phyloP scores from a whole-genome alignment of 176 grass and related monocot species.

The Hordeum marinum region DNA sequence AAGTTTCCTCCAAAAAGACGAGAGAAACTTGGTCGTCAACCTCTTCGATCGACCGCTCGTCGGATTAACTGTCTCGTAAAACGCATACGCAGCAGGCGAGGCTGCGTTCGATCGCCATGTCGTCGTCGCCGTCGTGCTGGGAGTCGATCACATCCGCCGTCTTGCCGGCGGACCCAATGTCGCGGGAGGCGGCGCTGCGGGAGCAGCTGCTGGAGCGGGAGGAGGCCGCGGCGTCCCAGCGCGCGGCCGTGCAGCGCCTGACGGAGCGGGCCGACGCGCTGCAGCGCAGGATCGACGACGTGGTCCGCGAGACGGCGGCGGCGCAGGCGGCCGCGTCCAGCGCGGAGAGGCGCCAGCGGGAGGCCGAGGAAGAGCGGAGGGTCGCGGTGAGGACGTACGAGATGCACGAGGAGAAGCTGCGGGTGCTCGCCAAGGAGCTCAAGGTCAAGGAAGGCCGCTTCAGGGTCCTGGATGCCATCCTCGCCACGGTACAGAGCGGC shows the following conservation, averaged over 20 bases:
- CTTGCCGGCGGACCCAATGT: not conserved
- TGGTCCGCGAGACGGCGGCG: not conserved
- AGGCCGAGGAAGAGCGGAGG: not conserved
- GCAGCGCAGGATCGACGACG: constrained; percentile 14
- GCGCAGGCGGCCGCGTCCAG: not conserved
- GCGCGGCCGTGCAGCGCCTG: not conserved
- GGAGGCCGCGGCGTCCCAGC: not conserved
- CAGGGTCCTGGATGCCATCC: constrained; percentile 30
- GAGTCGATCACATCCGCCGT: not conserved
- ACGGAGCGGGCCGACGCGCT: constrained; percentile 14
- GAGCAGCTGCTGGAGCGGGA: constrained; percentile 12
- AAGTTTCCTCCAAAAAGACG: not conserved
- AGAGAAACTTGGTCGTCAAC: not conserved
- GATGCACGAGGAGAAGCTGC: constrained; percentile 3
- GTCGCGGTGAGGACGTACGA: not conserved
- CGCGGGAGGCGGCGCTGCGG: not conserved
- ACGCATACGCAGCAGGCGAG: no score
- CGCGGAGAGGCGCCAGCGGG: not conserved
- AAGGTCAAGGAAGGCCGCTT: not conserved
- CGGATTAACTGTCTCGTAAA: no score
- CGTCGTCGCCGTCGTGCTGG: not conserved
- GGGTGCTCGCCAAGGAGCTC: not conserved
- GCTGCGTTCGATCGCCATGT: not conserved
- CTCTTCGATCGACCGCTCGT: not conserved
- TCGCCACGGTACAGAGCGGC: not conserved